Evolutionary conservation across 1,139 yeast genomes (phyloP).

Genomic region (Geotrichum restrictum): DNA sequence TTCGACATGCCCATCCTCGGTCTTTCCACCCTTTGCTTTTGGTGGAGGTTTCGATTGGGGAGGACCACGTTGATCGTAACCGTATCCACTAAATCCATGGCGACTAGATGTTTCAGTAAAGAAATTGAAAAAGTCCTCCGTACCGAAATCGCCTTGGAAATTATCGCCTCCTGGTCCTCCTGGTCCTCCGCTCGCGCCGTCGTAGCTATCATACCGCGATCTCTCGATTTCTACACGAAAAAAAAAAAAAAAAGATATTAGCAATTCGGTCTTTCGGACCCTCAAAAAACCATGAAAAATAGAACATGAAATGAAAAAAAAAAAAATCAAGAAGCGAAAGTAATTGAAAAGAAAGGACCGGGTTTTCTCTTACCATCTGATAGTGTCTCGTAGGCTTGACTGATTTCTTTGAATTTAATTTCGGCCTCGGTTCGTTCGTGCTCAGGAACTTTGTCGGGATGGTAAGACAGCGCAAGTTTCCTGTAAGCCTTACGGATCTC

Average conservation of each 20-base stretch:
- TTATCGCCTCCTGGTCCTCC: slow-evolving; percentile 23
- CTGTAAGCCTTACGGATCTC: slow-evolving; percentile 78
- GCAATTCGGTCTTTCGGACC: no score
- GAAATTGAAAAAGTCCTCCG: slow-evolving; percentile 71
- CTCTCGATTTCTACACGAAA: slow-evolving; percentile 18
- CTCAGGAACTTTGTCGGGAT: slow-evolving; percentile 77
- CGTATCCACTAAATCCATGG: slow-evolving; percentile 27
- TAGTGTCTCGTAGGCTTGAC: slow-evolving; percentile 72
- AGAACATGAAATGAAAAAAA: no score
- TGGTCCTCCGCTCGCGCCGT: slow-evolving; percentile 10
- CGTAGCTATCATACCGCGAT: slow-evolving; percentile 20
- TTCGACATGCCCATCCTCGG: slow-evolving; percentile 65
- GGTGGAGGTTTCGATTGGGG: slow-evolving; percentile 21
- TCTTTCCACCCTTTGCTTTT: slow-evolving; percentile 33
- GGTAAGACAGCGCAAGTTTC: slow-evolving; percentile 65
- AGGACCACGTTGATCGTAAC: slow-evolving; percentile 22
- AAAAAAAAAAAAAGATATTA: no score
- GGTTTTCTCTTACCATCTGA: slow-evolving; percentile 49
- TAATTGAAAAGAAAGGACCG: no score
- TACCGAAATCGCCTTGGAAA: slow-evolving; percentile 43
- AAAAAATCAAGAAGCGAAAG: no score
- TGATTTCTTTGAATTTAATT: slow-evolving; percentile 65
- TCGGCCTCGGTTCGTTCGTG: slow-evolving; percentile 62
- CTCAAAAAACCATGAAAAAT: no score
- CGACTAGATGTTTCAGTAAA: slow-evolving; percentile 41